These are phyloP conservation scores for Eutypa lata DNA, from an alignment of 2,329 filamentous ascomycete genomes.

Conservation along the genomic window DNA sequence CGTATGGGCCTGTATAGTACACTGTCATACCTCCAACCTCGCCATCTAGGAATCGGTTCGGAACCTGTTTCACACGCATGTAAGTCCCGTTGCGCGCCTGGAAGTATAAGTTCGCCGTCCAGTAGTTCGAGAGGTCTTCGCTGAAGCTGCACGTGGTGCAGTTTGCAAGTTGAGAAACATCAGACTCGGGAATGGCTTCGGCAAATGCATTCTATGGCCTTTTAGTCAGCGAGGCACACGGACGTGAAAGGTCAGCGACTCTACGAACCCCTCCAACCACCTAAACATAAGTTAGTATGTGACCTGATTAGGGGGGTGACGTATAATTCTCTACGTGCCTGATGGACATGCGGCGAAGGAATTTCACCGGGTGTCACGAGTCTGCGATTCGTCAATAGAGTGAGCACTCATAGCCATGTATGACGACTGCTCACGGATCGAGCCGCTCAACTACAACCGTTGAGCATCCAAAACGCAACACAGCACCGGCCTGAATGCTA, in stretches of 20 bases:
- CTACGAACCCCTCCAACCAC: conserved; percentile 12
- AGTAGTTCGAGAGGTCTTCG: conserved; percentile 31
- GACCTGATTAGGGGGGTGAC: background rate
- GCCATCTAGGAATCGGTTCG: conserved; percentile 16
- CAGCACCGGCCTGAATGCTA: no score
- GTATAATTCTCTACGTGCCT: conserved; percentile 4
- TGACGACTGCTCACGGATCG: conserved; percentile 7
- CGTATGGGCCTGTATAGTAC: conserved; percentile 5
- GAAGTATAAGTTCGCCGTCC: conserved; percentile 30
- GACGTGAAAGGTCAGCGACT: background rate
- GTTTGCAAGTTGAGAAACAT: conserved; percentile 13
- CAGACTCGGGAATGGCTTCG: conserved; percentile 11
- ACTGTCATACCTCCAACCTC: conserved; percentile 19
- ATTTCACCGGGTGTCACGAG: conserved; percentile 17
- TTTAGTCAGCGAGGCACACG: background rate
- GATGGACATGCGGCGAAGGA: conserved; percentile 16
- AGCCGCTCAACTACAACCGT: conserved; percentile 14
- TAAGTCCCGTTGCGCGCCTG: conserved; percentile 23
- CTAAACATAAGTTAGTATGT: conserved; percentile 1
- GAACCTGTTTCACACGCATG: conserved; percentile 17
- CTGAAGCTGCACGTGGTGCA: conserved; percentile 32
- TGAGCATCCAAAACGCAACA: conserved; percentile 14
- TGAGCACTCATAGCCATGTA: background rate
- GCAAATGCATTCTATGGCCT: conserved; percentile 12
- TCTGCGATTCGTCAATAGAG: conserved; percentile 5